Evolutionary conservation across 2,329 filamentous ascomycete genomes (phyloP).

Genomic region (Penicillium sp.): DNA sequence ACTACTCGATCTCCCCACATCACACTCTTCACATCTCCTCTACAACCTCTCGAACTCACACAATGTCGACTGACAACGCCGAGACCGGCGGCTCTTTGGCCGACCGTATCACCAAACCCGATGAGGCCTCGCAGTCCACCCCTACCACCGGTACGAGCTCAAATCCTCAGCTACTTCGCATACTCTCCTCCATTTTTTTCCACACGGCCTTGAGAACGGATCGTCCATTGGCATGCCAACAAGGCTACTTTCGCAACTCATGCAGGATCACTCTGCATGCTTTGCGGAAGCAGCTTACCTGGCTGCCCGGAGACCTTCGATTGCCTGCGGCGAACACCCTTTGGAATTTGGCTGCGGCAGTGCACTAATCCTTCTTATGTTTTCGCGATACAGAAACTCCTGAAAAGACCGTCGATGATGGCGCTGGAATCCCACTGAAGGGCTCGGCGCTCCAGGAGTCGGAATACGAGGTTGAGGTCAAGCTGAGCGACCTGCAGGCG

Average conservation of each 20-base stretch:
- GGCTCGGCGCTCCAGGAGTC: conserved; percentile 66
- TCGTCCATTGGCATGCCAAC: not conserved
- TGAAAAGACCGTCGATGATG: conserved; percentile 33
- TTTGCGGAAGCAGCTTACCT: not conserved
- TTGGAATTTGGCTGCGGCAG: not conserved
- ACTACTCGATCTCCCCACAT: not conserved
- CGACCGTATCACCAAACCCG: conserved; percentile 51
- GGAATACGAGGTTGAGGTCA: conserved; percentile 87
- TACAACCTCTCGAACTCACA: not conserved
- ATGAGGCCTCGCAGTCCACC: conserved; percentile 24
- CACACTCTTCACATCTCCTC: not conserved
- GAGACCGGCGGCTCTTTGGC: conserved; percentile 46
- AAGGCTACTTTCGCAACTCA: not conserved
- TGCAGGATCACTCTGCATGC: not conserved
- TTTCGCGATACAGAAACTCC: not conserved
- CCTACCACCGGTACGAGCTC: conserved; percentile 33
- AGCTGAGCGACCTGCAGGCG: conserved; percentile 83
- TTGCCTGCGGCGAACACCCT: not conserved
- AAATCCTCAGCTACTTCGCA: not conserved
- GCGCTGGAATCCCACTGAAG: conserved; percentile 38
- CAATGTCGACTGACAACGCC: conserved; percentile 43
- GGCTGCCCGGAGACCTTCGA: not conserved
- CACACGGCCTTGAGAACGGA: not conserved
- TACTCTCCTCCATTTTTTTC: not conserved
- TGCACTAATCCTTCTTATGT: not conserved